These are phyloP conservation scores for Flaveria linearis DNA, from an alignment of 129 eudicot genomes.

Conservation along the genomic window DNA sequence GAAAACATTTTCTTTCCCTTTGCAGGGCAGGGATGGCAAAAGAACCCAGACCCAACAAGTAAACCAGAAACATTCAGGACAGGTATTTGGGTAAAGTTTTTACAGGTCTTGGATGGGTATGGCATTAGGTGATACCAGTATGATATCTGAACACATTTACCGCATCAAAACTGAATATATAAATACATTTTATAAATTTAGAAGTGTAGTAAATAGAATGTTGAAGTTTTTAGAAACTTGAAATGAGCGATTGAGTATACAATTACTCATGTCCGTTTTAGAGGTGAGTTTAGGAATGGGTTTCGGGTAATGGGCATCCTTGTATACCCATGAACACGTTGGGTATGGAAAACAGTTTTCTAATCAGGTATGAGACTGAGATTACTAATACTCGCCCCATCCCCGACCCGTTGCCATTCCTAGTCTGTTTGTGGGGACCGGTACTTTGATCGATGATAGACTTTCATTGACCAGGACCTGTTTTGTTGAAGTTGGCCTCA, in stretches of 20 bases:
- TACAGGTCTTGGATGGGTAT: too few species aligned
- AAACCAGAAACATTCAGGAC: neutral
- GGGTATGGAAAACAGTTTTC: neutral
- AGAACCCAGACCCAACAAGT: neutral
- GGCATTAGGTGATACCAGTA: too few species aligned
- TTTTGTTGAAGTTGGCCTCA: slow-evolving; percentile 34
- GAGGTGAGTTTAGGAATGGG: too few species aligned
- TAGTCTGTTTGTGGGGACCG: neutral
- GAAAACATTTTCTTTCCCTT: neutral
- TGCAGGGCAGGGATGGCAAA: neutral
- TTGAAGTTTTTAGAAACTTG: too few species aligned
- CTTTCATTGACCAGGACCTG: slow-evolving; percentile 19
- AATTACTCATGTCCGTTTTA: too few species aligned
- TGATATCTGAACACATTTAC: too few species aligned
- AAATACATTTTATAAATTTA: too few species aligned
- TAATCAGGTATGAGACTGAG: neutral
- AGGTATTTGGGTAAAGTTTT: neutral
- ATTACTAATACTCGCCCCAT: neutral
- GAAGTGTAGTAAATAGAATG: too few species aligned
- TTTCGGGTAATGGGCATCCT: neutral
- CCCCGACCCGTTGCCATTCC: neutral
- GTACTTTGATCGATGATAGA: neutral
- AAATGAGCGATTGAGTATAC: too few species aligned
- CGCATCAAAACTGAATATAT: too few species aligned
- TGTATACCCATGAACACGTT: neutral